These are phyloP conservation scores for Amaranthus cruentus DNA, from an alignment of 148 eudicot genomes.

Conservation along the genomic window DNA sequence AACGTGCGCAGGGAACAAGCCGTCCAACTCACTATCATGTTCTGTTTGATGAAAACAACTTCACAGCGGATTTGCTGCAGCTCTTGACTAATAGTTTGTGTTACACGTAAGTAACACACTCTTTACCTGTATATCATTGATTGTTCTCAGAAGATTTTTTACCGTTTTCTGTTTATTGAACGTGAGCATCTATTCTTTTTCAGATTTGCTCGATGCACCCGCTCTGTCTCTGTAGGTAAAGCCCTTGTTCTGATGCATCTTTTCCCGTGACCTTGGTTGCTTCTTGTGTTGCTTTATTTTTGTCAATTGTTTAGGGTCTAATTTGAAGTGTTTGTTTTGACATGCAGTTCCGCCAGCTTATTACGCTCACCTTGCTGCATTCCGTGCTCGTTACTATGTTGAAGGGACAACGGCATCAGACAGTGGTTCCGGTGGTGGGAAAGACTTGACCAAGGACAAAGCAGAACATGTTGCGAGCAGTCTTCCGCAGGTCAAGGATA, in stretches of 20 bases:
- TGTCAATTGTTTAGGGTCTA: neutral
- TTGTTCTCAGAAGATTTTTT: neutral
- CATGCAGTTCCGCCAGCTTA: conserved; percentile 78
- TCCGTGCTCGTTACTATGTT: conserved; percentile 71
- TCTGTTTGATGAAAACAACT: conserved; percentile 62
- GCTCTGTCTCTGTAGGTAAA: conserved; percentile 80
- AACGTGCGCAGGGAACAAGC: conserved; percentile 65
- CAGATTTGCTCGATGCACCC: conserved; percentile 89
- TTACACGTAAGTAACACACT: conserved; percentile 47
- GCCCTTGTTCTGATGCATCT: neutral
- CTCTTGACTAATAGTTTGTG: conserved; percentile 58
- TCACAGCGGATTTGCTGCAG: conserved; percentile 63
- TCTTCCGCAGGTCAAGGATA: conserved; percentile 45
- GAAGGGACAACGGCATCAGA: conserved; percentile 42
- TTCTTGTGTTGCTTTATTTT: too few relatives aligned
- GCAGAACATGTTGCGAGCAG: conserved; percentile 9
- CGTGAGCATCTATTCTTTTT: neutral
- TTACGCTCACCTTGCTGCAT: conserved; percentile 78
- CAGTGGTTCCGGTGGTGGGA: conserved; percentile 34
- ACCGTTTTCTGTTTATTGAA: neutral
- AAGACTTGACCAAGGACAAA: conserved; percentile 28
- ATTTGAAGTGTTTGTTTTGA: neutral
- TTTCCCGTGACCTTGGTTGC: neutral
- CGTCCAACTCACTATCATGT: conserved; percentile 88
- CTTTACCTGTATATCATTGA: neutral